phyloP scores from a whole-genome alignment of 2,329 filamentous ascomycete genomes.

The Cytospora leucostoma region DNA sequence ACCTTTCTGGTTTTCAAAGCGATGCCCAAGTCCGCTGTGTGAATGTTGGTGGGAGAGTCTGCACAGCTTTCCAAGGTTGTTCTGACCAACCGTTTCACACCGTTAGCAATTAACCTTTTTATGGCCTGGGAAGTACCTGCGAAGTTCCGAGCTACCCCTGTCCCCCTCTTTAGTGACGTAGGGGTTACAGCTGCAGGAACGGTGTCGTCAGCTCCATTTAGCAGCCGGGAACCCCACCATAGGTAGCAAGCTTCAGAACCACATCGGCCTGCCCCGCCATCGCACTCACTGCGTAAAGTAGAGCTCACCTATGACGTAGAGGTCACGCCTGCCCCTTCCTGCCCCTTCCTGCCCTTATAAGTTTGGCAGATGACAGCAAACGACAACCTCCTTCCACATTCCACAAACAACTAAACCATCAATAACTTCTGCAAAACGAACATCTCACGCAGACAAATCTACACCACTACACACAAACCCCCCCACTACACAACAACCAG shows the following conservation, averaged over 20 bases:
- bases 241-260: constrained; percentile 16
- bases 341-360: constrained; percentile 25
- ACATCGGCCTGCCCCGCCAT: constrained; percentile 22
- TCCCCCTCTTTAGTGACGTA: constrained; percentile 24
- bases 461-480: constrained; percentile 19
- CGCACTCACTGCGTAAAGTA: not conserved
- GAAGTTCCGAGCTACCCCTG: constrained; percentile 24
- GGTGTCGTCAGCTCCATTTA: constrained; percentile 2
- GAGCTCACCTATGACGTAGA: constrained; percentile 26
- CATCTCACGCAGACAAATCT: constrained; percentile 19
- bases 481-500: constrained; percentile 14
- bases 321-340: constrained; percentile 22
- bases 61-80: not conserved
- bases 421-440: constrained; percentile 15
- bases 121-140: not conserved
- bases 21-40: not conserved
- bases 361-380: not conserved
- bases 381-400: constrained; percentile 6
- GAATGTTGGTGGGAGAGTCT: not conserved
- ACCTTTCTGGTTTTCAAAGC: not conserved
- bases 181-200: constrained; percentile 26
- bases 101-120: not conserved
- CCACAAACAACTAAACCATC: constrained; percentile 8
- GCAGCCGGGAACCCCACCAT: constrained; percentile 15
- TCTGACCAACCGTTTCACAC: not conserved